Evolutionary conservation across 2,329 filamentous ascomycete genomes (phyloP).

Genomic region (Penicillium sp.): DNA sequence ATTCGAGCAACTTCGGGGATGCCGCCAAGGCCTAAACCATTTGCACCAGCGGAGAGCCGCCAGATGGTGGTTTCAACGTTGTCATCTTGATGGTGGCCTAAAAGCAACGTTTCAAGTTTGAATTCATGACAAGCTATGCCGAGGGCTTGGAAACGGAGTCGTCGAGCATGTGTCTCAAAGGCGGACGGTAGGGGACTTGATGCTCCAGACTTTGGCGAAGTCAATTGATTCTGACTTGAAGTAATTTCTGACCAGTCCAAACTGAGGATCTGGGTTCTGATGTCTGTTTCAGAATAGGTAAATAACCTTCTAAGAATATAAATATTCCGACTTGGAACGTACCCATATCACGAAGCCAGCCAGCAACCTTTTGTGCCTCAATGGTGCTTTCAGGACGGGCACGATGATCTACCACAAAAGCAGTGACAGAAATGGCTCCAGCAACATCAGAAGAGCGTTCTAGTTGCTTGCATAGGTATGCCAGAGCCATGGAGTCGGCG

Average conservation of each 20-base stretch:
- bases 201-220: constrained; percentile 1
- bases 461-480: constrained; percentile 64
- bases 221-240: not conserved
- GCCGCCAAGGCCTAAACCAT: constrained; percentile 68
- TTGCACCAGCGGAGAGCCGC: constrained; percentile 68
- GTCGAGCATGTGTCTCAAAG: constrained; percentile 75
- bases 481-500: constrained; percentile 96
- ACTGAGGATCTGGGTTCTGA: constrained; percentile 38
- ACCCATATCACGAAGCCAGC: constrained; percentile 49
- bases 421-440: constrained; percentile 43
- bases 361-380: constrained; percentile 55
- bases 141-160: constrained; percentile 69
- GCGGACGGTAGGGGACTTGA: constrained; percentile 54
- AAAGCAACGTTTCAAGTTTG: constrained; percentile 62
- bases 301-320: not conserved
- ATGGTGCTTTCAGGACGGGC: constrained; percentile 55
- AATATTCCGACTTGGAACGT: constrained; percentile 12
- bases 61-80: constrained; percentile 87
- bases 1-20: constrained; percentile 67
- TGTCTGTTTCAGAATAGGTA: constrained; percentile 25
- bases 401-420: constrained; percentile 63
- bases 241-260: constrained; percentile 53
- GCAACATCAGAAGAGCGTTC: constrained; percentile 32
- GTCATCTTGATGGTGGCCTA: constrained; percentile 88
- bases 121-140: constrained; percentile 59